Percentiles rank a stretch among this genome's conserved stretches.
These are phyloP conservation scores for Friedmanniomyces simplex DNA, from an alignment of 495 filamentous ascomycete species.

Conservation along the genomic window DNA sequence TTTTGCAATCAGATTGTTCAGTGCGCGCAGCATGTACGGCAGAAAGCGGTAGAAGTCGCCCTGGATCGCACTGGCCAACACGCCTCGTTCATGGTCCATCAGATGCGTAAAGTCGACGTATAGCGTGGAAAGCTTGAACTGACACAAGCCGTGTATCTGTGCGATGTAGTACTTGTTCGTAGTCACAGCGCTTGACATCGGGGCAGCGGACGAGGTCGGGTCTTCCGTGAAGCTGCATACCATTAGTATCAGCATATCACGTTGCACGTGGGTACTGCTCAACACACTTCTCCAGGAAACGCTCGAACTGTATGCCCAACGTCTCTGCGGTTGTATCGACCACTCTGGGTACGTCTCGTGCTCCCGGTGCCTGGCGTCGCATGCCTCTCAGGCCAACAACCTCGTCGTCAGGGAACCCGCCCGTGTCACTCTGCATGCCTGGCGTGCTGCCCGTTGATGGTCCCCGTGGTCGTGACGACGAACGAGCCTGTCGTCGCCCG, in stretches of 20 bases:
- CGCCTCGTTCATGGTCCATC: conserved; percentile 51
- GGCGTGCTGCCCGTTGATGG: conserved; percentile 54
- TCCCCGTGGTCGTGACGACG: conserved; percentile 49
- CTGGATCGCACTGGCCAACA: conserved; percentile 72
- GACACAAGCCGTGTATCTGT: conserved; percentile 81
- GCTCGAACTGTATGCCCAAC: conserved; percentile 75
- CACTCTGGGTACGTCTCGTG: conserved; percentile 65
- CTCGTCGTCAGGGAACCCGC: conserved; percentile 57
- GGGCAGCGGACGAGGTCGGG: conserved; percentile 58
- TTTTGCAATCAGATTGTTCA: conserved; percentile 89
- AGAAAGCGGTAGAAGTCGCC: conserved; percentile 90
- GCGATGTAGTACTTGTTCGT: conserved; percentile 94
- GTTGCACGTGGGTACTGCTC: not conserved
- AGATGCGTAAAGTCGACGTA: conserved; percentile 95
- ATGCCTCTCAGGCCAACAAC: conserved; percentile 45
- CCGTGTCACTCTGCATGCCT: conserved; percentile 52
- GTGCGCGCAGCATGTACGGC: conserved; percentile 77
- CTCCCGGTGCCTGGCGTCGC: conserved; percentile 49
- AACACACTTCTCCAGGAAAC: conserved; percentile 71
- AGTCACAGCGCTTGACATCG: conserved; percentile 60
- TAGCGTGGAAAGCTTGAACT: conserved; percentile 81
- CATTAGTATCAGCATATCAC: conserved; percentile 12
- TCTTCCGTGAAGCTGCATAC: conserved; percentile 61
- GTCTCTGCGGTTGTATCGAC: conserved; percentile 78
- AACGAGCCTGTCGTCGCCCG: conserved; percentile 28